A percentile compares a stretch with the other conserved stretches of the same genome.
Conservation (phyloP, 768 basidiomycete genomes). For the Podaxis mareebaensis region DNA sequence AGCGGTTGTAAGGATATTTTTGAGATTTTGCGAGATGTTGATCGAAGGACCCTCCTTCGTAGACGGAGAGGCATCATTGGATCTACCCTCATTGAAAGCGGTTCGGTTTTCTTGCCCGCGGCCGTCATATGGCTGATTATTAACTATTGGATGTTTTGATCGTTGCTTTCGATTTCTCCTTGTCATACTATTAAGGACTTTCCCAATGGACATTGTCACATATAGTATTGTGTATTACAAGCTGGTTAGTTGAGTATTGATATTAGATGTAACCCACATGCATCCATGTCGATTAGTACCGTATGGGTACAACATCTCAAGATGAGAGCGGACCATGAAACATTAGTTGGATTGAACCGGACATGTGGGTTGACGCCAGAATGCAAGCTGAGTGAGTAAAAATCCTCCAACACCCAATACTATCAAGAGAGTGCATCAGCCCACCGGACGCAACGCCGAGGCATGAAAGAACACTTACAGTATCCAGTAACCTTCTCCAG, state of each 20-base stretch:
- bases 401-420: constrained; percentile 10
- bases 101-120: constrained; percentile 19
- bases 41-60: constrained; percentile 19
- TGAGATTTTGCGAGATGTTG: constrained; percentile 17
- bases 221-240: constrained; percentile 1
- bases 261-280: background rate
- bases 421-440: background rate
- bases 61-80: constrained; percentile 31
- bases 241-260: background rate
- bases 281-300: background rate
- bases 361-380: background rate
- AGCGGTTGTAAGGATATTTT: constrained; percentile 25
- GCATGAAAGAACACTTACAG: constrained; percentile 48
- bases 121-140: constrained; percentile 15
- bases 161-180: background rate
- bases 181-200: background rate
- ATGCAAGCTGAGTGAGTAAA: constrained; percentile 6
- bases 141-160: constrained; percentile 15
- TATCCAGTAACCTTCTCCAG: constrained; percentile 87
- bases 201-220: background rate
- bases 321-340: background rate
- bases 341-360: background rate
- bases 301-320: background rate
- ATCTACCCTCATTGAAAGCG: constrained; percentile 27
- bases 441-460: background rate